Evolutionary conservation across 2,329 filamentous ascomycete genomes (phyloP).

Genomic region (Fusarium sp.): DNA sequence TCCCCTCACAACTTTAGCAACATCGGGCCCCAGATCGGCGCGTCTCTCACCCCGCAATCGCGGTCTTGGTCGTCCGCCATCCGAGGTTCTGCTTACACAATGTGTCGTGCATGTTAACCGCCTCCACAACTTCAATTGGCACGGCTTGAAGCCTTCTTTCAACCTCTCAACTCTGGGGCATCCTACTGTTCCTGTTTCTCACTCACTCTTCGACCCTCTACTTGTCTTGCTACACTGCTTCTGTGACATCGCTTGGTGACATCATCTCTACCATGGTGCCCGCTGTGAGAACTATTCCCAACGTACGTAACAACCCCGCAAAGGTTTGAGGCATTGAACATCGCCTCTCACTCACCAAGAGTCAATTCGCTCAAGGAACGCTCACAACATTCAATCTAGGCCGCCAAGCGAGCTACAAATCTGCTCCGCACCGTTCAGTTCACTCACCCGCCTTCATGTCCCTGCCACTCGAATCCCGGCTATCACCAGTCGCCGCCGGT

Average conservation of each 20-base stretch:
- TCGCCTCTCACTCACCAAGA: neutral
- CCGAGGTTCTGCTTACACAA: constrained; percentile 33
- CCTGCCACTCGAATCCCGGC: constrained; percentile 90
- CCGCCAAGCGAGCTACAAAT: constrained; percentile 72
- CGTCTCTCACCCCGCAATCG: constrained; percentile 33
- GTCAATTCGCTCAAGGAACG: neutral
- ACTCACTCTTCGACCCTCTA: neutral
- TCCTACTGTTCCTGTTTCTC: neutral
- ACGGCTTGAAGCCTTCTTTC: constrained; percentile 1
- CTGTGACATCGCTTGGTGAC: constrained; percentile 5
- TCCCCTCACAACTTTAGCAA: constrained; percentile 34
- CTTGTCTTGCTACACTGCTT: neutral
- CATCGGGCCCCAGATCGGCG: constrained; percentile 26
- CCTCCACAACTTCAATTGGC: constrained; percentile 13
- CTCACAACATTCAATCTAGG: constrained; percentile 49
- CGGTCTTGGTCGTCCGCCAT: constrained; percentile 27
- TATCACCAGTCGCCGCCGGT: constrained; percentile 75
- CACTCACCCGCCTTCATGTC: constrained; percentile 86
- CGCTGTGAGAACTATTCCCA: constrained; percentile 48
- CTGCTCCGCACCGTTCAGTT: constrained; percentile 91
- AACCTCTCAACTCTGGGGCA: neutral
- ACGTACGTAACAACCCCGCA: constrained; percentile 40
- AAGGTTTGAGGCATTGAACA: neutral
- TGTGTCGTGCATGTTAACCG: constrained; percentile 12
- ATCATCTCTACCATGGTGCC: constrained; percentile 40